phyloP scores from a whole-genome alignment of 495 filamentous ascomycete genomes.

The Talaromyces ruber region DNA sequence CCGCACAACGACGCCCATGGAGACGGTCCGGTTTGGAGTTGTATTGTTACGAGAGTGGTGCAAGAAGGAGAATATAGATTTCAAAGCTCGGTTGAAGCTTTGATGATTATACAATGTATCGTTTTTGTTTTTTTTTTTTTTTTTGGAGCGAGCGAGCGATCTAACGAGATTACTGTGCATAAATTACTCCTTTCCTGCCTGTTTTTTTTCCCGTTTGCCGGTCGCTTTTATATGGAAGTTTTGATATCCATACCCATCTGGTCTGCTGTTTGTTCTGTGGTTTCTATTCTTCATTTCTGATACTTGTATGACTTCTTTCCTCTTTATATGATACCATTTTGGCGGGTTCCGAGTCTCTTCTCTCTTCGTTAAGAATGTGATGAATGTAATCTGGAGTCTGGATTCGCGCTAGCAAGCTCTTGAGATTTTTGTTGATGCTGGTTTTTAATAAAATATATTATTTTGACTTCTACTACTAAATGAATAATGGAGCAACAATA shows the following conservation, averaged over 20 bases:
- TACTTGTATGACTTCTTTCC: background rate
- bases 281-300: conserved; percentile 2
- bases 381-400: conserved; percentile 1
- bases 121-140: background rate
- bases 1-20: conserved; percentile 30
- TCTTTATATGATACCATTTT: conserved; percentile 31
- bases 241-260: background rate
- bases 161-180: background rate
- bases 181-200: background rate
- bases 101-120: conserved; percentile 2
- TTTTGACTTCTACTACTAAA: background rate
- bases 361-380: background rate
- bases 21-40: conserved; percentile 39
- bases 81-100: conserved; percentile 23
- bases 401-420: background rate
- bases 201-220: conserved; percentile 4
- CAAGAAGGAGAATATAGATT: conserved; percentile 30
- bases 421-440: background rate
- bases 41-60: conserved; percentile 40
- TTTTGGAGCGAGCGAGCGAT: background rate
- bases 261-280: background rate
- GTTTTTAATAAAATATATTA: background rate
- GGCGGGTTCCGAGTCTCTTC: conserved; percentile 9
- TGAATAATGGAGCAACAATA: background rate
- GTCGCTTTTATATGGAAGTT: background rate